These are phyloP conservation scores for Sporisorium sorghi DNA, from an alignment of 1,284 basidiomycete species.

Conservation along the genomic window DNA sequence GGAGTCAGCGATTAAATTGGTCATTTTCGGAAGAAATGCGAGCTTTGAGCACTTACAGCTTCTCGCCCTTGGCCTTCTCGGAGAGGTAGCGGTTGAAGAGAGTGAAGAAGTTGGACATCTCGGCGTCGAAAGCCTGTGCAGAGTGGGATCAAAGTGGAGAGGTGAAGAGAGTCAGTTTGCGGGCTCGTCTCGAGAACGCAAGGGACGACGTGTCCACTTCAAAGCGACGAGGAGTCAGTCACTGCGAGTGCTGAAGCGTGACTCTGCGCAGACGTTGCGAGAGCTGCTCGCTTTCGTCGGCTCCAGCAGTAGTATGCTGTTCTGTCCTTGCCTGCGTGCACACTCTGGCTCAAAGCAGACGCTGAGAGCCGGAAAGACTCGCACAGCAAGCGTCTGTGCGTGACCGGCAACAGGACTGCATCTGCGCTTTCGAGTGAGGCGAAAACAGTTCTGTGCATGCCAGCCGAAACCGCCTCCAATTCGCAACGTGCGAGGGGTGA, in stretches of 20 bases:
- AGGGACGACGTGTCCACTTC: background rate
- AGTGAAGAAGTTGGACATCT: constrained; percentile 99
- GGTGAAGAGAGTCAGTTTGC: background rate
- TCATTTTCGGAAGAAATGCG: background rate
- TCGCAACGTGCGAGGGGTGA: background rate
- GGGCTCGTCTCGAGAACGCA: background rate
- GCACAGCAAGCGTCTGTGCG: background rate
- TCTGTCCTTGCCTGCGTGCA: background rate
- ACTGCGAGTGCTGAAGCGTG: background rate
- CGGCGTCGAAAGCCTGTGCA: constrained; percentile 87
- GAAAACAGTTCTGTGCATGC: background rate
- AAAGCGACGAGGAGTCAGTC: background rate
- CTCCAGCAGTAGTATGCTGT: background rate
- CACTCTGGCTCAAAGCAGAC: background rate
- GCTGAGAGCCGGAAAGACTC: background rate
- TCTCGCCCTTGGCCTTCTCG: constrained; percentile 92
- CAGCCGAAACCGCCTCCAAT: background rate
- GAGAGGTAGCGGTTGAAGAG: constrained; percentile 98
- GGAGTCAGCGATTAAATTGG: background rate
- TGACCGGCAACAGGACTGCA: background rate
- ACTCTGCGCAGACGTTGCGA: background rate
- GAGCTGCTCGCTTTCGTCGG: background rate
- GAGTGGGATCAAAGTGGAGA: background rate
- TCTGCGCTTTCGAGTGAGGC: background rate
- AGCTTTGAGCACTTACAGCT: constrained; percentile 78